These are phyloP conservation scores for Colletotrichum sp. DNA, from an alignment of 2,329 filamentous ascomycete species.

Conservation along the genomic window DNA sequence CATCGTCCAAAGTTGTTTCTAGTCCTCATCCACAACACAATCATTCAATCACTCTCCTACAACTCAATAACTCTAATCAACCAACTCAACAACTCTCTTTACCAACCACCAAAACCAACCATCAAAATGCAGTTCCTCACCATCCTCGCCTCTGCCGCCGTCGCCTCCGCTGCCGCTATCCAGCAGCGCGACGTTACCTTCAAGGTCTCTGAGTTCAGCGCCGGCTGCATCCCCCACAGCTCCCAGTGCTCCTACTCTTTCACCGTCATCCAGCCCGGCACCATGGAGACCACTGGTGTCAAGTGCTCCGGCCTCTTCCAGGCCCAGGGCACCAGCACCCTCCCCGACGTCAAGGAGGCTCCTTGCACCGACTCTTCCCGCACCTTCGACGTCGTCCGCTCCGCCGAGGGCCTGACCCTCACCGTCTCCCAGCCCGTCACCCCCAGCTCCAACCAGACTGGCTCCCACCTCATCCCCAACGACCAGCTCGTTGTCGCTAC, in stretches of 20 bases:
- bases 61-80: not conserved
- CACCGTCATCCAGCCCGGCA: slow-evolving; percentile 21
- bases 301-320: slow-evolving; percentile 25
- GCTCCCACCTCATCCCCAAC: slow-evolving; percentile 30
- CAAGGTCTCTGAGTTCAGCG: slow-evolving; percentile 29
- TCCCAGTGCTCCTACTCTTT: slow-evolving; percentile 25
- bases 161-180: slow-evolving; percentile 26
- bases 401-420: slow-evolving; percentile 28
- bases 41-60: not conserved
- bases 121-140: slow-evolving; percentile 31
- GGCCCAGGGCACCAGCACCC: slow-evolving; percentile 25
- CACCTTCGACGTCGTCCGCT: slow-evolving; percentile 29
- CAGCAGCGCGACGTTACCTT: slow-evolving; percentile 26
- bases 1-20: not conserved
- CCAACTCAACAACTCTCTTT: not conserved
- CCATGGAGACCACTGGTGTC: slow-evolving; percentile 29
- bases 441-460: slow-evolving; percentile 27
- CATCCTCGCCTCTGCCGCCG: slow-evolving; percentile 24
- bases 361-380: slow-evolving; percentile 32
- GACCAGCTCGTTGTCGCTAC: slow-evolving; percentile 24
- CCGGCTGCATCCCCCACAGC: slow-evolving; percentile 32
- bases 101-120: not conserved
- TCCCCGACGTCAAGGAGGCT: slow-evolving; percentile 34
- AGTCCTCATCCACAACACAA: not conserved
- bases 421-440: slow-evolving; percentile 30